Base-by-base conservation (phyloP, 2,329 filamentous ascomycete species). In the Fusarium continuum region DNA sequence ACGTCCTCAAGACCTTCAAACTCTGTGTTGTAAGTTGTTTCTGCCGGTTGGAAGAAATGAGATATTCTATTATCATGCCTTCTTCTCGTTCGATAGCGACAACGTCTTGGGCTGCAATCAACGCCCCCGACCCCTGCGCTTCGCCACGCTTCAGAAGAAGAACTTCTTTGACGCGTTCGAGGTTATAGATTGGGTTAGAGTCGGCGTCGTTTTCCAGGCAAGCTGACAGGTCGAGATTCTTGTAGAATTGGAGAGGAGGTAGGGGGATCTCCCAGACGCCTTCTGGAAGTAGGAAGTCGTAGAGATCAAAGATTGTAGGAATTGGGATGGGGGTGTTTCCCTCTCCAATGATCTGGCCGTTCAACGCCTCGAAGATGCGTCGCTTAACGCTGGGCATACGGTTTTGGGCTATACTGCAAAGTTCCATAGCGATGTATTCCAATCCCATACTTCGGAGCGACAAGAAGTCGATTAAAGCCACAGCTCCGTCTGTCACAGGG, bases 251-350 rank as follows among this genome's bases (percentile, higher is more conserved):
- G 17, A 91, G 78, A 6, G 80, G 74, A 4, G 88, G 86, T 3
- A 84, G 75, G 3, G 83, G 72, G 5, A 79, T 74, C 20, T 79
- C 75, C 79, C 85, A 86, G n/a, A 80, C 72, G 14, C 75, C 80
- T 39, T 82, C 82, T 17, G 81, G 73, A 3, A 83, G 76, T 57
- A 95, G 85, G 70, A 98, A 98, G 76, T 99, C 95, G 70, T 96
- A 95, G 19, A 98, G 83, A 65, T 97, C 93, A 71, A 98, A 97
- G 7, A 98, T 85, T 4, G 91, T 93, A 1, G 89, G 84, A 55
- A 92, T 90, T 23, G 82, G 79, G 31, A 90, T 80, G 6, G 87
- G 80, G 49, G 91, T 85, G 41, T 89, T 88, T 55, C 86, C 86
- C 13, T 89, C 85, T 16, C 88, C 80, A 10, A 85, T 82, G 8